Percentiles rank a stretch among this genome's conserved stretches.
Evolutionary conservation across 768 basidiomycete genomes (phyloP).

Genomic region (Paxillus ammoniavirescens): DNA sequence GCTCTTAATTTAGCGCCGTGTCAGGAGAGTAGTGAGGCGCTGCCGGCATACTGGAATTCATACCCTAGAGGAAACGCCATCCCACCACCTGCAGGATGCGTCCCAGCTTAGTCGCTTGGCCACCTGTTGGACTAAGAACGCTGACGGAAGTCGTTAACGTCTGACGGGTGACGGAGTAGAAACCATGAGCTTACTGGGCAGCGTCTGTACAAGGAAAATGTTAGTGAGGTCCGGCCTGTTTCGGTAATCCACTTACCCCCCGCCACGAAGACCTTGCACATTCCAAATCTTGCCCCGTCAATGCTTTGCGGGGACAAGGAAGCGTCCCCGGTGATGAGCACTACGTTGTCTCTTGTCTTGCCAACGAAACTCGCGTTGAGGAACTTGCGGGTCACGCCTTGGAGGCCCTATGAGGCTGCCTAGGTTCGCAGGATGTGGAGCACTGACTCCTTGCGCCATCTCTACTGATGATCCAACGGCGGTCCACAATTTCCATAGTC

Average conservation of each 20-base stretch:
- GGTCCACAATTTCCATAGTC: slow-evolving; percentile 13
- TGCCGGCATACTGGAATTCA: slow-evolving; percentile 19
- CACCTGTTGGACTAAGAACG: slow-evolving; percentile 10
- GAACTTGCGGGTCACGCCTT: slow-evolving; percentile 28
- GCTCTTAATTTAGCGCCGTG: background rate
- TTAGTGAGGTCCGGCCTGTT: too few relatives aligned
- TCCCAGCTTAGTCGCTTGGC: slow-evolving; percentile 3
- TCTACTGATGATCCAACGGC: slow-evolving; percentile 34
- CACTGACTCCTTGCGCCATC: slow-evolving; percentile 36
- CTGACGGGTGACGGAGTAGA: background rate
- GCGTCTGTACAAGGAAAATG: too few relatives aligned
- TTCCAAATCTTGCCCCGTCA: background rate
- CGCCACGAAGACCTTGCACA: too few relatives aligned
- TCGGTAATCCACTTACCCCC: too few relatives aligned
- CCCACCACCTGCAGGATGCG: background rate
- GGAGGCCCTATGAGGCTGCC: background rate
- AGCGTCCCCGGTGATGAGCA: slow-evolving; percentile 35
- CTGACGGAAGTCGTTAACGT: background rate
- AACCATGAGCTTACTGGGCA: too few relatives aligned
- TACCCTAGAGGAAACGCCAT: background rate
- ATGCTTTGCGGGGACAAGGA: slow-evolving; percentile 20
- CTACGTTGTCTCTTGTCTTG: slow-evolving; percentile 28
- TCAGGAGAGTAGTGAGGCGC: background rate
- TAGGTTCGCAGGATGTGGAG: background rate
- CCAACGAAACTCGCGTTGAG: slow-evolving; percentile 38